Conservation (phyloP, 768 basidiomycete species). For the Boletus subparvulus region DNA sequence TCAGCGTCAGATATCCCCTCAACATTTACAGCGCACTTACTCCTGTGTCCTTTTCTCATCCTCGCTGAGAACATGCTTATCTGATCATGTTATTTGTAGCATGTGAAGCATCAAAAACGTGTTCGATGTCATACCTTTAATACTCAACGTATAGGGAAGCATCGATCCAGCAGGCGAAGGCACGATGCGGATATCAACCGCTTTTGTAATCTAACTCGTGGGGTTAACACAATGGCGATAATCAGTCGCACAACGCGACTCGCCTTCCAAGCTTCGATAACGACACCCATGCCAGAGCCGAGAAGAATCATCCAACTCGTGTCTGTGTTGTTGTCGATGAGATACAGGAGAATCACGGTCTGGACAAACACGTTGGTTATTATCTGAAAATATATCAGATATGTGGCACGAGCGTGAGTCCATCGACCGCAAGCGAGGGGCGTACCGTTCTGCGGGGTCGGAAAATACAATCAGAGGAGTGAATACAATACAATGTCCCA, state of each 20-base stretch:
- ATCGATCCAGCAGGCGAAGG: slow-evolving; percentile 59
- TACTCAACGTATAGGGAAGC: slow-evolving; percentile 76
- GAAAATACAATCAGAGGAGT: slow-evolving; percentile 18
- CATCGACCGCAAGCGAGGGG: slow-evolving; percentile 14
- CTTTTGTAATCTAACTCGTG: slow-evolving; percentile 69
- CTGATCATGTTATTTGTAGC: slow-evolving; percentile 35
- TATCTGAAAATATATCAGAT: slow-evolving; percentile 44
- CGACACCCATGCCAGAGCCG: slow-evolving; percentile 76
- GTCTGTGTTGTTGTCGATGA: slow-evolving; percentile 92
- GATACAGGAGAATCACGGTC: slow-evolving; percentile 84
- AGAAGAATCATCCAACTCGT: slow-evolving; percentile 98
- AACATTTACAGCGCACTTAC: slow-evolving; percentile 43
- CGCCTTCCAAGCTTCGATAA: slow-evolving; percentile 95
- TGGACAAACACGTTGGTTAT: slow-evolving; percentile 95
- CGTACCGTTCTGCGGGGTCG: slow-evolving; percentile 51
- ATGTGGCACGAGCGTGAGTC: slow-evolving; percentile 13
- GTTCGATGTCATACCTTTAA: slow-evolving; percentile 61
- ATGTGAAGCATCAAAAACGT: slow-evolving; percentile 12
- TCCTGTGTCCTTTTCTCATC: slow-evolving; percentile 98
- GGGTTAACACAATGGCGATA: slow-evolving; percentile 15
- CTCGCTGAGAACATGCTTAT: slow-evolving; percentile 95
- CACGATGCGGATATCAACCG: slow-evolving; percentile 80
- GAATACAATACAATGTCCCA: slow-evolving; percentile 4
- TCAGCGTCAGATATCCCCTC: slow-evolving; percentile 26
- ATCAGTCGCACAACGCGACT: slow-evolving; percentile 17